Percentiles rank a stretch among this genome's conserved stretches.
phyloP scores from a whole-genome alignment of 78 protist genomes.

The Fonticula alba region DNA sequence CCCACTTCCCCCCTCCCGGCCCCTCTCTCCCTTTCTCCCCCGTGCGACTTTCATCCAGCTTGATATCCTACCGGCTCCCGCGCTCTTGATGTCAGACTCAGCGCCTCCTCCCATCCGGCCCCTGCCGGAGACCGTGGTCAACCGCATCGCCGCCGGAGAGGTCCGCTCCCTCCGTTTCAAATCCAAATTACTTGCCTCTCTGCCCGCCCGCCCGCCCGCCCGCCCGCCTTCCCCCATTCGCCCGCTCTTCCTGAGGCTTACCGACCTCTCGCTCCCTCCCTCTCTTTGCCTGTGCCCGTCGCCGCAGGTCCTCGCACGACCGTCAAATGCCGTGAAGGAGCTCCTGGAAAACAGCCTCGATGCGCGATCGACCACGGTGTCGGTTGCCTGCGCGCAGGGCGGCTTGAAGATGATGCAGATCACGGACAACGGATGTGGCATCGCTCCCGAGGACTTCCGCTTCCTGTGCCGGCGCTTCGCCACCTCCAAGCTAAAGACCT shows the following conservation, averaged over 20 bases:
- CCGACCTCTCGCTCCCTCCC: no score
- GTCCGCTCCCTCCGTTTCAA: no score
- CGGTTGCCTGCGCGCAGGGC: conserved; percentile 36
- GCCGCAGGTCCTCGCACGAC: conserved; percentile 44
- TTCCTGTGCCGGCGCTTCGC: conserved; percentile 71
- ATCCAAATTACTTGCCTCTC: no score
- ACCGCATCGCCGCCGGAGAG: conserved; percentile 82
- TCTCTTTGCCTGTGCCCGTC: no score
- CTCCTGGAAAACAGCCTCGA: conserved; percentile 74
- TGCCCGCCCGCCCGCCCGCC: no score
- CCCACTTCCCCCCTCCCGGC: no score
- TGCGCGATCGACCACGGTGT: conserved; percentile 57
- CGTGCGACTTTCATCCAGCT: no score
- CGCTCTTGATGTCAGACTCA: no score
- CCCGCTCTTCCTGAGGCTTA: no score
- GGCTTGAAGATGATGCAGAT: conserved; percentile 60
- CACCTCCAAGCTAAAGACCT: conserved; percentile 53
- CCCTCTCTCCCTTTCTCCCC: no score
- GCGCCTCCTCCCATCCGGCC: conserved; percentile 36
- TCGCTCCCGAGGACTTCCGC: conserved; percentile 49
- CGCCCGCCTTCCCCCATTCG: no score
- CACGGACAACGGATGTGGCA: conserved; percentile 73
- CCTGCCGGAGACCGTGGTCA: conserved; percentile 42
- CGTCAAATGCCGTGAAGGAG: conserved; percentile 50
- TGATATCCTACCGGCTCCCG: no score